Conservation (phyloP, 1,284 basidiomycete genomes). For the Sutorius eximius region DNA sequence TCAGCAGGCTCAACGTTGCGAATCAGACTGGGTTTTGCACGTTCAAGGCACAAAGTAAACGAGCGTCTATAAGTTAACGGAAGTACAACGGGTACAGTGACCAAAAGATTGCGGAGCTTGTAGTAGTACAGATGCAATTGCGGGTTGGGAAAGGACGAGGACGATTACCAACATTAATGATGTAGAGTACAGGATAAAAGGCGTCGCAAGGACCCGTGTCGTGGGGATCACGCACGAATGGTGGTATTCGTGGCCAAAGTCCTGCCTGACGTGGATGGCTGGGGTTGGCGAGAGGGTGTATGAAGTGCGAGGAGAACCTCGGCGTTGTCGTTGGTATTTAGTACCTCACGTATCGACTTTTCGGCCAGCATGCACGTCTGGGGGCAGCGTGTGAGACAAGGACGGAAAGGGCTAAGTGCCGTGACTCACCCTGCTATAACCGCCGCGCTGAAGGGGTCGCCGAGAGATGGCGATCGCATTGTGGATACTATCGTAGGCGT, state of each 20-base stretch:
- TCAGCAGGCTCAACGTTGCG: not conserved
- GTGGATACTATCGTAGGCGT: slow-evolving; percentile 76
- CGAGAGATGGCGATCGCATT: slow-evolving; percentile 72
- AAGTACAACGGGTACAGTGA: slow-evolving; percentile 22
- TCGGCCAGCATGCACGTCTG: slow-evolving; percentile 71
- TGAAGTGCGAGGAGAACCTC: slow-evolving; percentile 64
- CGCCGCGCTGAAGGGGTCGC: slow-evolving; percentile 61
- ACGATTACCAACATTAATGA: slow-evolving; percentile 12
- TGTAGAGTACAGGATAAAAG: slow-evolving; percentile 13
- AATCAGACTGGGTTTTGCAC: slow-evolving; percentile 3
- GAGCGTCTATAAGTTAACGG: slow-evolving; percentile 23
- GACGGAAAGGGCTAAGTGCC: not conserved
- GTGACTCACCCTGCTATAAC: slow-evolving; percentile 67
- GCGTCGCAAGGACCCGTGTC: not conserved
- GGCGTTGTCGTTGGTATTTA: slow-evolving; percentile 66
- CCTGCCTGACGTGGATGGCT: slow-evolving; percentile 18
- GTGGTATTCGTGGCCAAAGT: slow-evolving; percentile 15
- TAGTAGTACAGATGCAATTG: slow-evolving; percentile 29
- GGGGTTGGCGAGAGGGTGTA: slow-evolving; percentile 11
- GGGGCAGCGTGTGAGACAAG: not conserved
- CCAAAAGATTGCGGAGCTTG: slow-evolving; percentile 15
- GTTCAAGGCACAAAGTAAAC: not conserved
- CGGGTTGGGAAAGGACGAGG: not conserved
- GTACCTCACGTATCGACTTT: slow-evolving; percentile 64
- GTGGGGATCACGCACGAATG: slow-evolving; percentile 29